A percentile compares a stretch with the other conserved stretches of the same genome.
These are phyloP conservation scores for Lentinula edodes DNA, from an alignment of 768 basidiomycete genomes.

Conservation along the genomic window DNA sequence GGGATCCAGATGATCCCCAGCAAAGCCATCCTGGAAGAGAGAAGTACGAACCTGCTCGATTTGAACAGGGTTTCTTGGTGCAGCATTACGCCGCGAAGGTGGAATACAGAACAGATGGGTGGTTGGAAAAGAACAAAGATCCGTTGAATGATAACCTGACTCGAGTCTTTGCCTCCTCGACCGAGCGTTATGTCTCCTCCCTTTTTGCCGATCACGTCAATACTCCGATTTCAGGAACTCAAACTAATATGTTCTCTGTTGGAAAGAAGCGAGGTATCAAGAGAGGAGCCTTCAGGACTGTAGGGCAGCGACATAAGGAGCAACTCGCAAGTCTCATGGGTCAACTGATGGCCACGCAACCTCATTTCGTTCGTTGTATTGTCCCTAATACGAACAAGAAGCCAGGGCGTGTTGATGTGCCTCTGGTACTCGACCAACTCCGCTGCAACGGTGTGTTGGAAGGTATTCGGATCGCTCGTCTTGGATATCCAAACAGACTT, in stretches of 20 bases:
- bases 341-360: conserved; percentile 90
- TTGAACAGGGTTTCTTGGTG: conserved; percentile 92
- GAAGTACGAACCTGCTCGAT: conserved; percentile 84
- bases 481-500: conserved; percentile 95
- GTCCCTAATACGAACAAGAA: conserved; percentile 92
- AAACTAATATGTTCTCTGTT: conserved; percentile 27
- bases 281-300: conserved; percentile 96
- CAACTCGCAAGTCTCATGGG: conserved; percentile 88
- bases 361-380: conserved; percentile 97
- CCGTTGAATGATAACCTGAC: conserved; percentile 95
- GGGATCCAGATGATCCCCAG: conserved; percentile 34
- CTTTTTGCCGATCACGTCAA: conserved; percentile 84
- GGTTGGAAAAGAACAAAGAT: conserved; percentile 99
- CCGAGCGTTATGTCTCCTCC: conserved; percentile 73
- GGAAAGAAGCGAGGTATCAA: conserved; percentile 76
- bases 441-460: conserved; percentile 99
- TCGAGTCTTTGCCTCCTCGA: conserved; percentile 77
- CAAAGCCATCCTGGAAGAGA: conserved; percentile 64
- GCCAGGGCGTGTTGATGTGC: conserved; percentile 87
- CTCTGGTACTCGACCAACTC: conserved; percentile 92
- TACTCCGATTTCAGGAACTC: conserved; percentile 23
- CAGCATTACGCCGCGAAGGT: conserved; percentile 97
- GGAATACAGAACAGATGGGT: conserved; percentile 92
- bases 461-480: conserved; percentile 94
- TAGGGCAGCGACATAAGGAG: conserved; percentile 93